Evolutionary conservation across 1,284 basidiomycete species (phyloP).

Genomic region (Ustilago esculenta): DNA sequence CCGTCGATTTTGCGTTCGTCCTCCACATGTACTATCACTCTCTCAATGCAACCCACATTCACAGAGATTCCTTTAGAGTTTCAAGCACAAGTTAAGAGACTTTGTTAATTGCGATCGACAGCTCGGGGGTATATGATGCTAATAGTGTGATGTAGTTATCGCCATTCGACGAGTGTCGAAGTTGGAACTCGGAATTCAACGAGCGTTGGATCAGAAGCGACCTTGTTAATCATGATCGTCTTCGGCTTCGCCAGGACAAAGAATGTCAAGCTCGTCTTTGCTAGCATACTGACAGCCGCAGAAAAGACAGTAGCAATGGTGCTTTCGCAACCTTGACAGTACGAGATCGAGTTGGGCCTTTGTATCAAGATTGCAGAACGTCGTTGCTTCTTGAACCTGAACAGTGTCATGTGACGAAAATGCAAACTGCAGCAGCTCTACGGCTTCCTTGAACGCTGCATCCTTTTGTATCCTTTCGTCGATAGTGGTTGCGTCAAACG

Average conservation of each 20-base stretch:
- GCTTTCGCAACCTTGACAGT: slow-evolving; percentile 14
- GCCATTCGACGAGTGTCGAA: no score
- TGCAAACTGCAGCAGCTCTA: slow-evolving; percentile 27
- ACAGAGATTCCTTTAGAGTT: no score
- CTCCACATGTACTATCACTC: slow-evolving; percentile 21
- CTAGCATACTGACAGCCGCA: slow-evolving; percentile 43
- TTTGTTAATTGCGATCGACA: background rate
- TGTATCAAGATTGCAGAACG: slow-evolving; percentile 12
- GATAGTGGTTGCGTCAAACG: slow-evolving; percentile 13
- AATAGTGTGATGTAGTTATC: background rate
- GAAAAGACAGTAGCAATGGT: slow-evolving; percentile 43
- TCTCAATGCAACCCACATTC: background rate
- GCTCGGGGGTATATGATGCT: slow-evolving; percentile 14
- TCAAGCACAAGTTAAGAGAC: no score
- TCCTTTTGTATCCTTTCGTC: slow-evolving; percentile 23
- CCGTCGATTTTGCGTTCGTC: background rate
- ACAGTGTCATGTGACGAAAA: slow-evolving; percentile 4
- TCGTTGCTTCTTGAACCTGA: slow-evolving; percentile 15
- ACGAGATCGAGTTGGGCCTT: slow-evolving; percentile 37
- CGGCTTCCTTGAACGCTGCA: slow-evolving; percentile 13
- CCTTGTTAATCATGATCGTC: slow-evolving; percentile 43
- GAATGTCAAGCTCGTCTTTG: slow-evolving; percentile 7
- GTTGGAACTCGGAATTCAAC: no score
- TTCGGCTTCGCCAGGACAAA: slow-evolving; percentile 47
- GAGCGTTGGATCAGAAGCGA: no score